Percentiles rank a stretch among this genome's conserved stretches.
Conservation (phyloP, 257 asterid genomes). For the Gynochthodes officinalis region DNA sequence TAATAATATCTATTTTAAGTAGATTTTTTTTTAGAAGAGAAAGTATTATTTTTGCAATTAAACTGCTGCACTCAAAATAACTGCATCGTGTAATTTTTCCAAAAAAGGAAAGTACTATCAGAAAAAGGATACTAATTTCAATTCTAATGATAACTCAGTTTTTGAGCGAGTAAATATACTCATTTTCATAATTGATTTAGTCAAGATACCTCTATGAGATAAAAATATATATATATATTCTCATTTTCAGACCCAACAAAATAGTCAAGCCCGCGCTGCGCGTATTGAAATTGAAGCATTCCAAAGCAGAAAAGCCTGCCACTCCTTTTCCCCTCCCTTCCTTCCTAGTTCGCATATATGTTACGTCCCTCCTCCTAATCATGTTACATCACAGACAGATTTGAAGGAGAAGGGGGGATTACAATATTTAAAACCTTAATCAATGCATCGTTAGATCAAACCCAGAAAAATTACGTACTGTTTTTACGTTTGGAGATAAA, state of each 20-base stretch:
- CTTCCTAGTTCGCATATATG: neutral
- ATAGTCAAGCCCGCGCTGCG: neutral
- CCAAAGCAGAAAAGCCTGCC: neutral
- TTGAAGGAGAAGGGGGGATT: conserved; percentile 7
- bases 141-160: too few species aligned
- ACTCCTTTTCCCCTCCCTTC: neutral
- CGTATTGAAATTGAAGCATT: neutral
- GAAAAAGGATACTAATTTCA: too few species aligned
- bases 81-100: too few species aligned
- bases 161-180: too few species aligned
- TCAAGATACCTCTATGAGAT: too few species aligned
- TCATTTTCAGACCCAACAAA: neutral
- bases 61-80: too few species aligned
- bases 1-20: too few species aligned
- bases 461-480: neutral
- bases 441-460: neutral
- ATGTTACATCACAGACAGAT: neutral
- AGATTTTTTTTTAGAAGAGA: too few species aligned
- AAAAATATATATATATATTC: too few species aligned
- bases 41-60: too few species aligned
- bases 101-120: too few species aligned
- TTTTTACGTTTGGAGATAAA: neutral
- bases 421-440: conserved; percentile 8
- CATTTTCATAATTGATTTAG: too few species aligned
- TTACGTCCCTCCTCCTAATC: neutral